A percentile compares a stretch with the other conserved stretches of the same genome.
Conservation (phyloP, 805 yeast genomes). For the Metschnikowia gruessii region DNA sequence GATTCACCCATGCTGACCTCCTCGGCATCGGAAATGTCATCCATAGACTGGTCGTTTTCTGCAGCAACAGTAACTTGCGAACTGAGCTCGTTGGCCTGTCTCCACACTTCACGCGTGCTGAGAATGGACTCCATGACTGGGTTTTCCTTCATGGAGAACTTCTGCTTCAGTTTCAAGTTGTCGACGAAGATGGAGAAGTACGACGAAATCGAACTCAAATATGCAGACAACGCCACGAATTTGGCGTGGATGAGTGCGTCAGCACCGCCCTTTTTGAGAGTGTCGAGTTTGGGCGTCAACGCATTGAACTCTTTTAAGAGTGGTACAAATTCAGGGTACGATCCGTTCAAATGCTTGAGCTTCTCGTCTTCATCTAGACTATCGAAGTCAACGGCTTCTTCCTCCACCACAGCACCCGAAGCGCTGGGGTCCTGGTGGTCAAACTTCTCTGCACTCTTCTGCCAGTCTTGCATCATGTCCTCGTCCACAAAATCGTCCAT, state of each 20-base stretch:
- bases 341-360: slow-evolving; percentile 50
- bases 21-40: background rate
- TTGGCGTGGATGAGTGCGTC: slow-evolving; percentile 47
- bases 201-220: slow-evolving; percentile 72
- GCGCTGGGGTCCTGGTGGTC: slow-evolving; percentile 29
- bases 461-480: slow-evolving; percentile 79
- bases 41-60: background rate
- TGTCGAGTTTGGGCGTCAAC: slow-evolving; percentile 42
- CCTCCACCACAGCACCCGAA: slow-evolving; percentile 15
- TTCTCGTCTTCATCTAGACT: slow-evolving; percentile 52
- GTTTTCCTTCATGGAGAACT: slow-evolving; percentile 73
- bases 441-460: slow-evolving; percentile 48
- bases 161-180: slow-evolving; percentile 51
- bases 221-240: slow-evolving; percentile 68
- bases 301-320: slow-evolving; percentile 57
- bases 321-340: slow-evolving; percentile 84
- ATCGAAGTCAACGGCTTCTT: slow-evolving; percentile 18
- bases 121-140: slow-evolving; percentile 86
- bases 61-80: background rate
- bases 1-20: background rate
- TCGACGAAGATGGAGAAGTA: slow-evolving; percentile 75
- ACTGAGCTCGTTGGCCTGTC: slow-evolving; percentile 58
- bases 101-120: slow-evolving; percentile 83
- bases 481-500: slow-evolving; percentile 65
- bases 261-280: slow-evolving; percentile 26